These are phyloP conservation scores for Rubus idaeus DNA, from an alignment of 306 rosid species.

Conservation along the genomic window DNA sequence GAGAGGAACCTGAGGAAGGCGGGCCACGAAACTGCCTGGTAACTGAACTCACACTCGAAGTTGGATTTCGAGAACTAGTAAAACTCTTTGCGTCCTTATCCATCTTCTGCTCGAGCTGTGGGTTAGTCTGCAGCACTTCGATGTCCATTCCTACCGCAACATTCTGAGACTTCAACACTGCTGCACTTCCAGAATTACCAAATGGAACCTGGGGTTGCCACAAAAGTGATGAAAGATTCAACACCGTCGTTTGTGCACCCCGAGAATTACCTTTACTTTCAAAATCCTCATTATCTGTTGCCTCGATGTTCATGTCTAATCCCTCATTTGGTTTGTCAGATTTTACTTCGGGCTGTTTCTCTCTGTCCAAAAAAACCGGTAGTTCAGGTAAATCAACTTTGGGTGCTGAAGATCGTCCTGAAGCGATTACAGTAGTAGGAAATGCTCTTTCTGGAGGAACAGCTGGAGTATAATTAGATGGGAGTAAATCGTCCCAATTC, in stretches of 20 bases:
- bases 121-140: slow-evolving; percentile 37
- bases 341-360: slow-evolving; percentile 56
- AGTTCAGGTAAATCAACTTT: slow-evolving; percentile 60
- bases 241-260: slow-evolving; percentile 29
- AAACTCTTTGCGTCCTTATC: slow-evolving; percentile 38
- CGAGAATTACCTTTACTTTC: slow-evolving; percentile 50
- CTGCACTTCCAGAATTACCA: slow-evolving; percentile 29
- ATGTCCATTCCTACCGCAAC: slow-evolving; percentile 54
- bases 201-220: slow-evolving; percentile 62
- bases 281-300: slow-evolving; percentile 50
- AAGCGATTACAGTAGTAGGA: slow-evolving; percentile 80
- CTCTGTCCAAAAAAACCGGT: slow-evolving; percentile 50
- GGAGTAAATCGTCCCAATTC: slow-evolving; percentile 97
- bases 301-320: slow-evolving; percentile 44
- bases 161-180: slow-evolving; percentile 36
- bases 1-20: slow-evolving; percentile 36
- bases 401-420: slow-evolving; percentile 67
- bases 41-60: slow-evolving; percentile 36
- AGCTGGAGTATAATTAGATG: slow-evolving; percentile 92
- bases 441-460: slow-evolving; percentile 99
- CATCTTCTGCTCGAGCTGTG: slow-evolving; percentile 43
- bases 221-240: slow-evolving; percentile 44
- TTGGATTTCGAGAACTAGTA: slow-evolving; percentile 32
- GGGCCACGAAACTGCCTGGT: slow-evolving; percentile 41
- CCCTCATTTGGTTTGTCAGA: slow-evolving; percentile 48